Conservation (phyloP, 2,329 filamentous ascomycete genomes). For the Pseudogymnoascus sp. region DNA sequence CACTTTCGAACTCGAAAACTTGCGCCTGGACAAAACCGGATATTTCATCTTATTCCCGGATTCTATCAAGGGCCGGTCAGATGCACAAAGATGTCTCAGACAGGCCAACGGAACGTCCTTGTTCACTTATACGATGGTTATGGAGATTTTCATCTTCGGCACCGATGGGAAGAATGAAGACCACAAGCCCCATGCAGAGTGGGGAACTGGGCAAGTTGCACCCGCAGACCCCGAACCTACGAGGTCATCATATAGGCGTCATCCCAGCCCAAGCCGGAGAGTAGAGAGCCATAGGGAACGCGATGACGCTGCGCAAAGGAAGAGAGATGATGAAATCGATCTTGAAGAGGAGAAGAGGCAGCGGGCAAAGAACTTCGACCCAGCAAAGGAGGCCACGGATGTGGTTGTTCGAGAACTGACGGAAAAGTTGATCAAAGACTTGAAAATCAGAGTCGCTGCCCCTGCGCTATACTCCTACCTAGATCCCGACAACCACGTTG, state of each 20-base stretch:
- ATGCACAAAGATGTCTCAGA: slow-evolving; percentile 71
- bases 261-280: slow-evolving; percentile 20
- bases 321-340: slow-evolving; percentile 70
- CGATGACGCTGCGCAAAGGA: slow-evolving; percentile 57
- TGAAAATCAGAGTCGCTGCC: slow-evolving; percentile 77
- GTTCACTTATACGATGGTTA: slow-evolving; percentile 87
- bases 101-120: slow-evolving; percentile 73
- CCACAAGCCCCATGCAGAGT: background rate
- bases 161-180: slow-evolving; percentile 15
- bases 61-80: slow-evolving; percentile 63
- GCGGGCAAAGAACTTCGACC: slow-evolving; percentile 79
- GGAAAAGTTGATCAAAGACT: slow-evolving; percentile 80
- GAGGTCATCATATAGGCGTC: background rate
- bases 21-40: slow-evolving; percentile 74
- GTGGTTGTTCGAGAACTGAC: slow-evolving; percentile 71
- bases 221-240: background rate
- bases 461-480: slow-evolving; percentile 73
- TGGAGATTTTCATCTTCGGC: slow-evolving; percentile 59
- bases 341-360: slow-evolving; percentile 84
- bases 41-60: slow-evolving; percentile 91
- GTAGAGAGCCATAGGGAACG: slow-evolving; percentile 38
- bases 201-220: background rate
- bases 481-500: slow-evolving; percentile 68
- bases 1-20: slow-evolving; percentile 69
- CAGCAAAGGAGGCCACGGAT: slow-evolving; percentile 74